Conservation (phyloP, 768 basidiomycete genomes). For the Strobilomyces echinocephalus region DNA sequence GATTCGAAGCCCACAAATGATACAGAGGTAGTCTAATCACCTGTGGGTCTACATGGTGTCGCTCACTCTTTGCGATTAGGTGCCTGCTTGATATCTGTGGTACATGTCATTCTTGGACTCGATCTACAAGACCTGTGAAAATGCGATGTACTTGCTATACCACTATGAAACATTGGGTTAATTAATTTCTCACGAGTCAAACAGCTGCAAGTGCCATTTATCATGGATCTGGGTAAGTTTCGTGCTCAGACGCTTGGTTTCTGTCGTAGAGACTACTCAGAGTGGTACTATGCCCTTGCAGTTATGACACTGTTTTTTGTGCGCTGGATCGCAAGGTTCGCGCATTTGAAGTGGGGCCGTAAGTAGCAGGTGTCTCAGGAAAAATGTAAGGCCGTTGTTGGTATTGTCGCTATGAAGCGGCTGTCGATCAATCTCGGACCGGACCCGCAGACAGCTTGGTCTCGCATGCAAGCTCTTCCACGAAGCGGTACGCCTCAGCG, state of each 20-base stretch:
- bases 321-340: no score
- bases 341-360: no score
- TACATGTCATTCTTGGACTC: not conserved
- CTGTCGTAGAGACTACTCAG: no score
- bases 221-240: no score
- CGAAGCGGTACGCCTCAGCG: slow-evolving; percentile 41
- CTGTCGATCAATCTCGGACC: slow-evolving; percentile 38
- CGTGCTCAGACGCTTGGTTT: no score
- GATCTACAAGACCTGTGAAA: no score
- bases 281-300: no score
- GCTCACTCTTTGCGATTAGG: not conserved
- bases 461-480: slow-evolving; percentile 43
- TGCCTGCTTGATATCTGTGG: not conserved
- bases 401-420: slow-evolving; percentile 48
- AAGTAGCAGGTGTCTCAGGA: no score
- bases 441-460: slow-evolving; percentile 41
- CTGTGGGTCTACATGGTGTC: not conserved
- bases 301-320: no score
- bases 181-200: no score
- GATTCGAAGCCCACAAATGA: slow-evolving; percentile 2
- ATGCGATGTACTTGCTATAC: no score
- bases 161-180: not conserved
- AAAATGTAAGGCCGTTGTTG: slow-evolving; percentile 12
- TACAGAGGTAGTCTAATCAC: not conserved
- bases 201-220: no score